Evolutionary conservation across 805 yeast species (phyloP).

Genomic region (Saccharomycopsis malanga): DNA sequence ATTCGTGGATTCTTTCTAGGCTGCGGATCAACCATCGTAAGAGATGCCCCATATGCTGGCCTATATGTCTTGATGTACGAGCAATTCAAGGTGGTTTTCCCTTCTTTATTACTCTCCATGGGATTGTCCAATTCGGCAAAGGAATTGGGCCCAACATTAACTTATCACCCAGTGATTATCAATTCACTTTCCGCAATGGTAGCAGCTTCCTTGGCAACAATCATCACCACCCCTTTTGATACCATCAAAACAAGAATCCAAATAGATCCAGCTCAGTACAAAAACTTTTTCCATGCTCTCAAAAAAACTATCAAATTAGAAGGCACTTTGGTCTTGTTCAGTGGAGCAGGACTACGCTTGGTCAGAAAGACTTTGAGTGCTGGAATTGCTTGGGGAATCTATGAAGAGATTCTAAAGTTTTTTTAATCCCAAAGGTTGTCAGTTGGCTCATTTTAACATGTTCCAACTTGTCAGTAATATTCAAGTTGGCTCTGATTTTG

Average conservation of each 20-base stretch:
- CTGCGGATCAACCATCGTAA: conserved; percentile 72
- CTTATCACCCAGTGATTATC: conserved; percentile 40
- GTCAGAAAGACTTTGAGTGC: conserved; percentile 85
- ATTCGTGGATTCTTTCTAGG: conserved; percentile 76
- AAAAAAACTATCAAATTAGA: conserved; percentile 36
- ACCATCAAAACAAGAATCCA: conserved; percentile 91
- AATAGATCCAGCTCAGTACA: conserved; percentile 45
- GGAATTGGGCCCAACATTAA: conserved; percentile 22
- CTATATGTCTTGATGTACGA: conserved; percentile 83
- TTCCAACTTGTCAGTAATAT: no score
- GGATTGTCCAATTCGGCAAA: conserved; percentile 16
- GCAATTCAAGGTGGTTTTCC: conserved; percentile 52
- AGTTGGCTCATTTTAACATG: no score
- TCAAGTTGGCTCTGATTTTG: no score
- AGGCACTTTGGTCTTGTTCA: conserved; percentile 54
- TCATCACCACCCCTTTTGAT: conserved; percentile 91
- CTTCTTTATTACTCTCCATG: conserved; percentile 31
- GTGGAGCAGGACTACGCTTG: conserved; percentile 76
- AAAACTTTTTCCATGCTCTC: conserved; percentile 36
- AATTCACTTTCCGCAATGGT: conserved; percentile 70
- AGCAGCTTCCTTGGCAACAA: conserved; percentile 76
- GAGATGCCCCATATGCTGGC: conserved; percentile 98
- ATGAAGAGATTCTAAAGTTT: conserved; percentile 69
- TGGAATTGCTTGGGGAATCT: conserved; percentile 95
- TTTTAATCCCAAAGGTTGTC: conserved; percentile 9